Evolutionary conservation across 768 basidiomycete species (phyloP).

Genomic region (Trametes villosa): DNA sequence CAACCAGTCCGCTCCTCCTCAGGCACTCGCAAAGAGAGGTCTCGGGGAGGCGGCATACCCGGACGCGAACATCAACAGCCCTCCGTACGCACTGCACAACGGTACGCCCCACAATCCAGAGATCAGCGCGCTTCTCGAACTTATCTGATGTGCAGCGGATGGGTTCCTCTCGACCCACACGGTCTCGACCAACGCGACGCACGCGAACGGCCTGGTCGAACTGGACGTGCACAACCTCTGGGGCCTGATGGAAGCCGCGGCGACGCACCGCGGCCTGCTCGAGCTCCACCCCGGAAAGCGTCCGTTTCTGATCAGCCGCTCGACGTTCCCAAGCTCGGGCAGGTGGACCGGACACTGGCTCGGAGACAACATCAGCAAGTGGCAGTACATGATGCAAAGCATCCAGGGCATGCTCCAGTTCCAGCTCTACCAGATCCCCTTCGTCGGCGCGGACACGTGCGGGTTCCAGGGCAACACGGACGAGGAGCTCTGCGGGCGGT

Average conservation of each 20-base stretch:
- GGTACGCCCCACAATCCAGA: constrained; percentile 41
- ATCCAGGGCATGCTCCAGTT: constrained; percentile 83
- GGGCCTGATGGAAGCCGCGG: constrained; percentile 71
- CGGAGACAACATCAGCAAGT: constrained; percentile 78
- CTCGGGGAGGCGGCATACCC: constrained; percentile 54
- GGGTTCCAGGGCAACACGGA: constrained; percentile 73
- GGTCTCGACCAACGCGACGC: constrained; percentile 73
- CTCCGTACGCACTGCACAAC: constrained; percentile 75
- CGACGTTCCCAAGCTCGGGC: constrained; percentile 70
- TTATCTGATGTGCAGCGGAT: constrained; percentile 39
- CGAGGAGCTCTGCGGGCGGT: constrained; percentile 81
- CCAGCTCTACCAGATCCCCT: constrained; percentile 82
- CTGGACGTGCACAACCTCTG: constrained; percentile 73
- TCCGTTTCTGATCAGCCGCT: constrained; percentile 73
- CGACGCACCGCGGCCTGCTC: constrained; percentile 63
- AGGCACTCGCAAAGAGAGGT: constrained; percentile 44
- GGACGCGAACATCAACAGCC: constrained; percentile 55
- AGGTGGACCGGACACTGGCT: constrained; percentile 80
- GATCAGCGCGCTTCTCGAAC: constrained; percentile 2
- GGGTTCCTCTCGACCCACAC: constrained; percentile 59
- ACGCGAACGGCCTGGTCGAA: constrained; percentile 62
- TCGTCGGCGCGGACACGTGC: constrained; percentile 82
- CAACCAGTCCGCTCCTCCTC: background rate
- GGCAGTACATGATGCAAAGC: constrained; percentile 71
- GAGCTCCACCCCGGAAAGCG: constrained; percentile 59